Evolutionary conservation across 1,284 basidiomycete species (phyloP), one percentile per base, ranked within the genome.

Genomic region (Austroboletus novae-zelandiae): DNA sequence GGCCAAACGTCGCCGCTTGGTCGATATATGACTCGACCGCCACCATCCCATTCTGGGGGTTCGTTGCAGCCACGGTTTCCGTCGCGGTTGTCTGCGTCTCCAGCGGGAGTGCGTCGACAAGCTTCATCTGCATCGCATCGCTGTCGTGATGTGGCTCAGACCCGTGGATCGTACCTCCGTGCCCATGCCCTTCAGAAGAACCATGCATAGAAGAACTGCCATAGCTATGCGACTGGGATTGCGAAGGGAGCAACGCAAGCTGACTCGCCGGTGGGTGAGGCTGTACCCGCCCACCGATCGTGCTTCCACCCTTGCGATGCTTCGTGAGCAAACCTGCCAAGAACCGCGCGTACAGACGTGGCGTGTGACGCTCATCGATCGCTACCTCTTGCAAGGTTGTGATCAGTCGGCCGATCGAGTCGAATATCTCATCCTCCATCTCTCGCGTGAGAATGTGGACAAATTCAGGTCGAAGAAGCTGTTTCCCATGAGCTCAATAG

Each of bases 331-430:
- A 71, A 25, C 81, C 75, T 0, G 84, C 80, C 2, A 91, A 75
- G 75, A 91, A 91, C 13, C 87, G 82, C 7, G 89, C 86, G 62
- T 91, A 90, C 32, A 91, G 71, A 57, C 83, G 86, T 1, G 89
- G 89, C 0, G 86, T 90, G 61, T 91, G 89, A 11, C 84, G 79
- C 55, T 90, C 87, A 61, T 91, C 89, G 51, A 91, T 88, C 13
- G 89, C 84, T 43, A 91, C 83, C 48, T 86, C 81, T n/a, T 80
- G 78, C 44, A 90, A 69, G 0, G 79, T 83, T 48, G 83, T 78
- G 55, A 91, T 88, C n/a, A 91, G 74, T 15, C 79, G 77, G 31
- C 80, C 76, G 48, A 91, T 89, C 57, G 84, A 71, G 51, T 83
- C 79, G 58, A 86, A 85, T 47, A 90, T 86, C 55, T 86, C 80